Percentiles rank a stretch among this genome's conserved stretches.
Conservation (phyloP, 2,329 filamentous ascomycete genomes). For the Balansia obtecta region DNA sequence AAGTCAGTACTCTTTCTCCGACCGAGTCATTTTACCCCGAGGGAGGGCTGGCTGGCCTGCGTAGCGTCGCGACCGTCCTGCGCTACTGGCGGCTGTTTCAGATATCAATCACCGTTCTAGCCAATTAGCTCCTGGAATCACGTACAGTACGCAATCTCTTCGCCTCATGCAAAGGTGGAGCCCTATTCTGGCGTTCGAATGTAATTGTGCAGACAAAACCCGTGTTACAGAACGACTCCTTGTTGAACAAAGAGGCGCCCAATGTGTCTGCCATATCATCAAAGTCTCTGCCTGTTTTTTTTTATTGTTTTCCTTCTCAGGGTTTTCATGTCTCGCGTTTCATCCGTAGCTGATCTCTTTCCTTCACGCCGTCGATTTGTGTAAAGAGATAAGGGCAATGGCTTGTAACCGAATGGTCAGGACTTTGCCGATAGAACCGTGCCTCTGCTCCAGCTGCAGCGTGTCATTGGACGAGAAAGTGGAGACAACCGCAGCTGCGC, state of each 20-base stretch:
- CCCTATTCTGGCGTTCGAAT: neutral
- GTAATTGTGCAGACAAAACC: neutral
- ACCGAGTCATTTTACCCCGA: neutral
- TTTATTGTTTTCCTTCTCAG: too few relatives aligned
- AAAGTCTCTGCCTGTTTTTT: too few relatives aligned
- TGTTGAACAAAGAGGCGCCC: neutral
- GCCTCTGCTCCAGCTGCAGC: neutral
- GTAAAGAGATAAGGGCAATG: neutral
- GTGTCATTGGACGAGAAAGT: neutral
- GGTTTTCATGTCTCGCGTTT: too few relatives aligned
- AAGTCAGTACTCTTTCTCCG: neutral
- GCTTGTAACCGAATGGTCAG: neutral
- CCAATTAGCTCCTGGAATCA: slow-evolving; percentile 13
- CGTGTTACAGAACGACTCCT: neutral
- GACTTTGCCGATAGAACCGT: slow-evolving; percentile 2
- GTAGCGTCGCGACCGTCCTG: slow-evolving; percentile 6
- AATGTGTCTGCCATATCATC: neutral
- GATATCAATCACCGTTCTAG: slow-evolving; percentile 14
- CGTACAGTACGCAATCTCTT: slow-evolving; percentile 4
- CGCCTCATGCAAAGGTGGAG: neutral
- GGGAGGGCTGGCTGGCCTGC: neutral
- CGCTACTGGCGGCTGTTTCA: slow-evolving; percentile 24
- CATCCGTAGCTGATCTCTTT: too few relatives aligned
- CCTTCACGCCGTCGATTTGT: too few relatives aligned
- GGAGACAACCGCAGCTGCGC: neutral